These are phyloP conservation scores for Trichocladium antarcticum DNA, from an alignment of 495 filamentous ascomycete genomes.

Conservation along the genomic window DNA sequence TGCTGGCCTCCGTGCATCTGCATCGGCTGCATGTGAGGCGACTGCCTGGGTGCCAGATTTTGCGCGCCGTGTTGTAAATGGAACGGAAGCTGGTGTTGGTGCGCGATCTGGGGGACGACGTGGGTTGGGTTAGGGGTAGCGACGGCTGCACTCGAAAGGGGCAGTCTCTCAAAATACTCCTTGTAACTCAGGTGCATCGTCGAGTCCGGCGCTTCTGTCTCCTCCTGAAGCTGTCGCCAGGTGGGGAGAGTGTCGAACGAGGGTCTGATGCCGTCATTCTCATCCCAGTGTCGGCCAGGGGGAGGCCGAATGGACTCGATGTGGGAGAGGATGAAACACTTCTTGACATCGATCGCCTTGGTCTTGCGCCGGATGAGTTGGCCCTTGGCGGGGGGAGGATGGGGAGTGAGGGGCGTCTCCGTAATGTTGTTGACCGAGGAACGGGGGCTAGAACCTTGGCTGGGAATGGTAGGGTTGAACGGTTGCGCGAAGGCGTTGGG, in stretches of 20 bases:
- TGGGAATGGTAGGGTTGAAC: slow-evolving; percentile 63
- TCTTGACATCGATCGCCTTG: slow-evolving; percentile 44
- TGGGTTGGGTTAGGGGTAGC: slow-evolving; percentile 57
- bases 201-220: slow-evolving; percentile 50
- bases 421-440: slow-evolving; percentile 39
- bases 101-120: slow-evolving; percentile 48
- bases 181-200: slow-evolving; percentile 51
- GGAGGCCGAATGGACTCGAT: slow-evolving; percentile 70
- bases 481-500: slow-evolving; percentile 66
- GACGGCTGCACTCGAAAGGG: slow-evolving; percentile 41
- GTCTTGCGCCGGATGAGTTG: slow-evolving; percentile 50
- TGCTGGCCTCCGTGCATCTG: slow-evolving; percentile 54
- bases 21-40: slow-evolving; percentile 54
- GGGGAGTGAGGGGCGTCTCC: slow-evolving; percentile 36
- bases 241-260: slow-evolving; percentile 70
- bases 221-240: slow-evolving; percentile 54
- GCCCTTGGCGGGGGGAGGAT: slow-evolving; percentile 43
- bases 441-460: slow-evolving; percentile 54
- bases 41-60: slow-evolving; percentile 42
- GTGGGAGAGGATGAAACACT: slow-evolving; percentile 47
- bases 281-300: slow-evolving; percentile 47
- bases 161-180: slow-evolving; percentile 61
- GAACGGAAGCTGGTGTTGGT: slow-evolving; percentile 68
- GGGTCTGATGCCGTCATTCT: slow-evolving; percentile 64
- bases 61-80: slow-evolving; percentile 45